These are phyloP conservation scores for Termitomyces sp. DNA, from an alignment of 768 basidiomycete genomes.

Conservation along the genomic window DNA sequence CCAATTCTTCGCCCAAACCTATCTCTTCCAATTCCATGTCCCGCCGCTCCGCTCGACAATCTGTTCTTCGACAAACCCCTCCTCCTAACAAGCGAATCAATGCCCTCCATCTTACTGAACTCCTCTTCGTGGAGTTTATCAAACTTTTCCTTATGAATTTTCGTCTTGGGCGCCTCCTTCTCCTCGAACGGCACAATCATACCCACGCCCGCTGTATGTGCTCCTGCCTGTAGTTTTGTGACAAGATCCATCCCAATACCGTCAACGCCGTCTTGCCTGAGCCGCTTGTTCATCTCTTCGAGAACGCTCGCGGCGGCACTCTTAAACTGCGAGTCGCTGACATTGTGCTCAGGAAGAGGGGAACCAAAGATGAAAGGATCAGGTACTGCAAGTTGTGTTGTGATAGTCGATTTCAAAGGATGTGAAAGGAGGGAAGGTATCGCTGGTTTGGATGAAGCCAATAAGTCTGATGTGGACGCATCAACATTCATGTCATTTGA, in stretches of 20 bases:
- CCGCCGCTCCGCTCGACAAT: constrained; percentile 32
- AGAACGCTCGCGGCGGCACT: constrained; percentile 64
- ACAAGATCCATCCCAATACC: constrained; percentile 43
- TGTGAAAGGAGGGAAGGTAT: constrained; percentile 3
- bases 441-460: constrained; percentile 7
- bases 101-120: constrained; percentile 78
- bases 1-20: constrained; percentile 18
- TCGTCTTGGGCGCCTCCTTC: constrained; percentile 25
- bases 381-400: constrained; percentile 16
- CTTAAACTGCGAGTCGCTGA: constrained; percentile 64
- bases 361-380: constrained; percentile 77
- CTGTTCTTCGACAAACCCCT: constrained; percentile 28
- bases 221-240: constrained; percentile 30
- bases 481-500: constrained; percentile 16
- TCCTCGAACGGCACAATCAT: constrained; percentile 19
- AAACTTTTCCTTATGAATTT: constrained; percentile 39
- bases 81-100: constrained; percentile 38
- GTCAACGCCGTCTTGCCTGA: constrained; percentile 52
- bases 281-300: constrained; percentile 77
- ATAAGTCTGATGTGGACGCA: constrained; percentile 31
- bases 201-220: constrained; percentile 13
- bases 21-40: constrained; percentile 20
- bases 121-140: constrained; percentile 58
- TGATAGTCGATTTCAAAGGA: constrained; percentile 12
- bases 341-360: constrained; percentile 56